Conservation (phyloP, 352 stramenopile genomes). For the Pythium utonaiense region DNA sequence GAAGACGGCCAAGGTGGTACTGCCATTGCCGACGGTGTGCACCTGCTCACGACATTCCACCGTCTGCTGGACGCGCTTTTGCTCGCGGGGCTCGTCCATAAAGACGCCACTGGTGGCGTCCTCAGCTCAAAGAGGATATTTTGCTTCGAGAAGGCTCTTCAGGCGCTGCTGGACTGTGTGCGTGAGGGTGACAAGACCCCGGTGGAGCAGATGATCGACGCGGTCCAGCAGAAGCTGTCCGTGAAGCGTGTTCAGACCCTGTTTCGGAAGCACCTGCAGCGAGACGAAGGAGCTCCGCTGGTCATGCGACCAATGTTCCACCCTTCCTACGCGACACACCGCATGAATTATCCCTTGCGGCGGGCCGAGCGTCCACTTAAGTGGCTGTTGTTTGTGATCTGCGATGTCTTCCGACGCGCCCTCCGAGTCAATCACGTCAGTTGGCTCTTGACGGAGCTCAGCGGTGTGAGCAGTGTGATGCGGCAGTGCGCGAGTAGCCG, state of each 20-base stretch:
- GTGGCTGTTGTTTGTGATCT: constrained; percentile 63
- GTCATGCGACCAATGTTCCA: constrained; percentile 76
- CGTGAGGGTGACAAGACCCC: constrained; percentile 54
- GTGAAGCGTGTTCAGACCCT: constrained; percentile 65
- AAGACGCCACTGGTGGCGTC: constrained; percentile 45
- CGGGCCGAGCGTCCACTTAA: constrained; percentile 41
- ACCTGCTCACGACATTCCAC: constrained; percentile 56
- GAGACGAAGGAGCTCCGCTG: constrained; percentile 61
- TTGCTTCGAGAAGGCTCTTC: constrained; percentile 63
- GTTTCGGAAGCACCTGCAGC: constrained; percentile 64
- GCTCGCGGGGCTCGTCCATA: constrained; percentile 45
- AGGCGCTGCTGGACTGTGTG: constrained; percentile 59
- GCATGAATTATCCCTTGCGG: constrained; percentile 25
- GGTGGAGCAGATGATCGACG: constrained; percentile 65
- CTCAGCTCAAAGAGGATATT: constrained; percentile 58
- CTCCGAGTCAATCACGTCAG: constrained; percentile 30
- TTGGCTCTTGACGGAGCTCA: constrained; percentile 43
- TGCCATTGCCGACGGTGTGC: constrained; percentile 42
- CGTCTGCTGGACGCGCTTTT: constrained; percentile 50
- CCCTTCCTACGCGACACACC: constrained; percentile 41
- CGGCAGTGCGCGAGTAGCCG: neutral
- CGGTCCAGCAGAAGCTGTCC: constrained; percentile 65
- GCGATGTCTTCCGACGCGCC: constrained; percentile 45
- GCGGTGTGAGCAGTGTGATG: constrained; percentile 35
- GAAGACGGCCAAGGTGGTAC: constrained; percentile 25